Base-by-base conservation (phyloP, 176 grass and related monocot species). In the Triticum timopheevii region DNA sequence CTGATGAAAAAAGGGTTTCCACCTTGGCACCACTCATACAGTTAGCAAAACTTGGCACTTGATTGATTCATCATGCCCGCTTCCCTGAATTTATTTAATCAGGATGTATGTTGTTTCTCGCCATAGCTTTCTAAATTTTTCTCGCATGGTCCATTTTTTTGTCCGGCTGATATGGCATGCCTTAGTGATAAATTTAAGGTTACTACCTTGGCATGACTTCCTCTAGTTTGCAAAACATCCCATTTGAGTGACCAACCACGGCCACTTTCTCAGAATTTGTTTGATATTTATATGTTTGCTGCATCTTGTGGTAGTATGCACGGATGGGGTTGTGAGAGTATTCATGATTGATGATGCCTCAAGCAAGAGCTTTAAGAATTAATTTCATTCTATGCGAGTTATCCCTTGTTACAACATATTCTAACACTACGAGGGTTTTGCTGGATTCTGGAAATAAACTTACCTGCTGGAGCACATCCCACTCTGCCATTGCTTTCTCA, bases 321-420 rank as follows among this genome's bases (percentile, higher is more conserved):
- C 92, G 1, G 96, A 98, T 94, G 96, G 92, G 79, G 96, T 85
- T 20, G 75, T 96, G 13, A 88, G 92, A 74, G 44, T 98, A 39
- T 96, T 91, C 80, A 90, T 92, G 86, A 89, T 98, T 7, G 92
- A 98, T 73, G 93, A 96, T 77, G 93, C 85, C 38, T 96, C 93
- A 30, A 98, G 93, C 84, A 96, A 94, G 90, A 96, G 92, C 54
- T 98, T 98, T 79, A 98, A 96, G 93, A 31, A 31, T 95, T 5
- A 3, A 35, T 73, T 30, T 11, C 28, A 69, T 61, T 56, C 25
- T 19, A 13, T 20, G 19, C 11, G 13, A 34, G 2, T 45, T 49
- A 56, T 19, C 23, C 24, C 71, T 59, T 39, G 20, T 86, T 69
- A 20, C 11, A 44, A 25, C 27, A 6, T 50, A 25, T 23, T 28